phyloP scores from a whole-genome alignment of 1,139 yeast species.

The Blastobotrys buckinghamii region DNA sequence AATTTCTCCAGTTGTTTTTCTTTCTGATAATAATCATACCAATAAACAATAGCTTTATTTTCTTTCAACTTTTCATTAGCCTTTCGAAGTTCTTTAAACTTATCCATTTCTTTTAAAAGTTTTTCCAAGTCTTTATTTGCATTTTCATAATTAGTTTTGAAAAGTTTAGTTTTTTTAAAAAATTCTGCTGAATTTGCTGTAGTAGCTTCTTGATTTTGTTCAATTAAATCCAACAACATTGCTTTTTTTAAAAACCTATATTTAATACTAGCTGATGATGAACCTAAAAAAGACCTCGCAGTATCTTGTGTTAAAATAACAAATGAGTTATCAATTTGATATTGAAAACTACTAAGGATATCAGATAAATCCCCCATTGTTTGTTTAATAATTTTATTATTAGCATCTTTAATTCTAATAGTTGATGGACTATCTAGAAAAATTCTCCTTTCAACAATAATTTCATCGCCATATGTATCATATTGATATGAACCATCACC shows the following conservation, averaged over 20 bases:
- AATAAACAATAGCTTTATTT: not conserved
- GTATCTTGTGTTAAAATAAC: slow-evolving; percentile 91
- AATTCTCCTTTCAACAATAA: slow-evolving; percentile 67
- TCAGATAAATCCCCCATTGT: slow-evolving; percentile 62
- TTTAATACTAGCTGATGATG: slow-evolving; percentile 50
- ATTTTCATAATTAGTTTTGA: not conserved
- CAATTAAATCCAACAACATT: slow-evolving; percentile 52
- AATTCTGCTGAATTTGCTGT: not conserved
- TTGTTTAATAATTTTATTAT: slow-evolving; percentile 49
- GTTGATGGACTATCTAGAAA: not conserved
- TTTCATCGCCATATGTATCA: slow-evolving; percentile 58
- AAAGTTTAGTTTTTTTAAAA: slow-evolving; percentile 14
- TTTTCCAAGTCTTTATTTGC: not conserved
- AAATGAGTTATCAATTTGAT: slow-evolving; percentile 86
- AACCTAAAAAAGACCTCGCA: slow-evolving; percentile 72
- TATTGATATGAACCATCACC: slow-evolving; percentile 62
- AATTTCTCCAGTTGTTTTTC: slow-evolving; percentile 26
- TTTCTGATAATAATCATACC: slow-evolving; percentile 1
- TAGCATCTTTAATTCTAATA: slow-evolving; percentile 46
- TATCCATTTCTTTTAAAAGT: no score
- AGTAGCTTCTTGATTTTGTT: slow-evolving; percentile 29
- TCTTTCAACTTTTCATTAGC: no score
- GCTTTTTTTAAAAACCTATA: slow-evolving; percentile 77
- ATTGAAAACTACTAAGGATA: slow-evolving; percentile 63
- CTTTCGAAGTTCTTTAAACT: not conserved